Conservation (phyloP, 441 rosid genomes). For the Omphalea diandra region DNA sequence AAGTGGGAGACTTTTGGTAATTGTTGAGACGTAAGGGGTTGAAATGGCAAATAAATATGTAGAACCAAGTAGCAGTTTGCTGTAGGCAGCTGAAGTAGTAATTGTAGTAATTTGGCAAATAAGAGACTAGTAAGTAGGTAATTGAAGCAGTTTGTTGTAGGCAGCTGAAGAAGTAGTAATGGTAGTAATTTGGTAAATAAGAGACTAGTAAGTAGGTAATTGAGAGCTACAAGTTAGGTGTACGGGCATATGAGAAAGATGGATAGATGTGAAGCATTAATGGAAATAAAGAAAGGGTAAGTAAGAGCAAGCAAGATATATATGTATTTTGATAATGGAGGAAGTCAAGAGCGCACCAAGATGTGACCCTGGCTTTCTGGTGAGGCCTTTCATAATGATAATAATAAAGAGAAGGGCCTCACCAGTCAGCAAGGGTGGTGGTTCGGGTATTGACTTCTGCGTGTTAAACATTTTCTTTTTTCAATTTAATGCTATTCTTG, state of each 20-base stretch:
- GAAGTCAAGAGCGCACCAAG: conserved; percentile 97
- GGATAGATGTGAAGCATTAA: neutral
- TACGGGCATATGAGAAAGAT: neutral
- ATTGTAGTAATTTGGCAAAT: conserved; percentile 28
- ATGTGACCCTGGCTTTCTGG: conserved; percentile 40
- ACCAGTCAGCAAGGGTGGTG: conserved; percentile 54
- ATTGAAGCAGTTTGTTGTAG: too few relatives aligned
- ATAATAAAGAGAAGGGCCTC: too few relatives aligned
- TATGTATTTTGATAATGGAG: conserved; percentile 17
- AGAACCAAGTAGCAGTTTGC: too few relatives aligned
- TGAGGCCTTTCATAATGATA: neutral
- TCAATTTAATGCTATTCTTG: conserved; percentile 28
- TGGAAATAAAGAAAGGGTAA: neutral
- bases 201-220: neutral
- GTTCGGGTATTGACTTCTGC: conserved; percentile 99
- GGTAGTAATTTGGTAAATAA: conserved; percentile 31
- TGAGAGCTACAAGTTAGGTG: neutral
- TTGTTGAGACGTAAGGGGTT: conserved; percentile 21
- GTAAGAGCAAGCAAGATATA: neutral
- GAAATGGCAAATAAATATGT: conserved; percentile 14
- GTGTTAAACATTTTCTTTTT: conserved; percentile 27
- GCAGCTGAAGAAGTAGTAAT: neutral
- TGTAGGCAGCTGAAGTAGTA: neutral
- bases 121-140: conserved; percentile 5
- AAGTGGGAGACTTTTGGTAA: conserved; percentile 48